Evolutionary conservation across 352 stramenopile genomes (phyloP).

Genomic region (Pythium phragmitis): DNA sequence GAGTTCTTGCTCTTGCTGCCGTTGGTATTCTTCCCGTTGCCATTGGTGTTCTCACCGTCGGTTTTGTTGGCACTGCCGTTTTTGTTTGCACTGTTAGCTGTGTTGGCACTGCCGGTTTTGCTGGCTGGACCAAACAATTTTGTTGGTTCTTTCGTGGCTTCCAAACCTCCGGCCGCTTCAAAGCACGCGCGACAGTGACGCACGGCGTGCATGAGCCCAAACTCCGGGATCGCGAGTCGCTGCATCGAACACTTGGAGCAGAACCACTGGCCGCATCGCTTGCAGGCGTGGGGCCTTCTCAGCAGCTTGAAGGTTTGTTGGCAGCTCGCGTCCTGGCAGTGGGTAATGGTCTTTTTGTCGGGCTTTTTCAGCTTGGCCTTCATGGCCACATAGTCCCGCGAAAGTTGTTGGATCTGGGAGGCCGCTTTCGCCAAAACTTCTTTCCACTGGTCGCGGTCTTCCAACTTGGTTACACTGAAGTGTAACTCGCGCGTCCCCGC

Average conservation of each 20-base stretch:
- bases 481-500: slow-evolving; percentile 69
- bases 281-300: slow-evolving; percentile 77
- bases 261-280: slow-evolving; percentile 85
- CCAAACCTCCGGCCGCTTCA: slow-evolving; percentile 56
- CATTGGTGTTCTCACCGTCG: not conserved
- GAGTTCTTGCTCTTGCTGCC: not conserved
- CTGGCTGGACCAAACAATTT: slow-evolving; percentile 53
- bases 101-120: not conserved
- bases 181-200: slow-evolving; percentile 82
- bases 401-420: slow-evolving; percentile 62
- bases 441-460: slow-evolving; percentile 83
- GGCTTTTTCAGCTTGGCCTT: slow-evolving; percentile 78
- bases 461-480: slow-evolving; percentile 84
- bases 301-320: slow-evolving; percentile 81
- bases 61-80: not conserved
- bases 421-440: slow-evolving; percentile 62
- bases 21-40: not conserved
- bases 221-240: slow-evolving; percentile 78
- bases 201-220: slow-evolving; percentile 73
- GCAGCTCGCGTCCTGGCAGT: slow-evolving; percentile 73
- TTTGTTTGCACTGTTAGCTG: not conserved
- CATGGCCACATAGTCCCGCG: slow-evolving; percentile 60
- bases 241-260: slow-evolving; percentile 81
- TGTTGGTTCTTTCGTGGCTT: slow-evolving; percentile 63
- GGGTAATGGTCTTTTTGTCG: slow-evolving; percentile 78